These are phyloP conservation scores for Fusarium anguioides DNA, from an alignment of 2,329 filamentous ascomycete species.

Conservation along the genomic window DNA sequence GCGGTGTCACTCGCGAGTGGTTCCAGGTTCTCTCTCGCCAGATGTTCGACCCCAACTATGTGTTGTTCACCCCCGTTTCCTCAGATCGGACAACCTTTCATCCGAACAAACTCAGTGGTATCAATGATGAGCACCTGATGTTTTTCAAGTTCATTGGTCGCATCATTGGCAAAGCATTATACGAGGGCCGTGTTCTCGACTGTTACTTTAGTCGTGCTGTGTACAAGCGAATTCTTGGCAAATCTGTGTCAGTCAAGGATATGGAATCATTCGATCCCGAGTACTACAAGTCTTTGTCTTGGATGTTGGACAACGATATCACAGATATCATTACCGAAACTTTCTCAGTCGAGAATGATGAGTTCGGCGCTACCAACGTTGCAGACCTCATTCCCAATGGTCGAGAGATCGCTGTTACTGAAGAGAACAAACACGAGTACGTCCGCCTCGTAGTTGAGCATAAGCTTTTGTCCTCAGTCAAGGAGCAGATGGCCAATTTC, in stretches of 20 bases:
- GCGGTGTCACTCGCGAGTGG: constrained; percentile 98
- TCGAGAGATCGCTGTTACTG: constrained; percentile 90
- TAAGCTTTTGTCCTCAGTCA: constrained; percentile 89
- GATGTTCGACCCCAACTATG: constrained; percentile 99
- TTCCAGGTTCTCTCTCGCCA: constrained; percentile 97
- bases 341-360: constrained; percentile 93
- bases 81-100: constrained; percentile 99
- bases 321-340: constrained; percentile 97
- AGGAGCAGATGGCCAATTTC: constrained; percentile 94
- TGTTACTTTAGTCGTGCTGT: constrained; percentile 99
- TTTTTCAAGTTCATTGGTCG: constrained; percentile 99
- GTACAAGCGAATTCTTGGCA: constrained; percentile 96
- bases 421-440: constrained; percentile 99
- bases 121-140: constrained; percentile 95
- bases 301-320: constrained; percentile 99
- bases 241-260: constrained; percentile 95
- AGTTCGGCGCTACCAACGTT: constrained; percentile 88
- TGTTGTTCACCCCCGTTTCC: constrained; percentile 94
- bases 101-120: constrained; percentile 90
- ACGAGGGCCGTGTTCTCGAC: constrained; percentile 94
- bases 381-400: constrained; percentile 90
- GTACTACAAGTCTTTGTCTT: constrained; percentile 98
- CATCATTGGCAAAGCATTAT: constrained; percentile 97
- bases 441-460: constrained; percentile 95
- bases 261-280: constrained; percentile 99